Evolutionary conservation across 768 basidiomycete genomes (phyloP).

Genomic region (Tylopilus plumbeoviolaceoides): DNA sequence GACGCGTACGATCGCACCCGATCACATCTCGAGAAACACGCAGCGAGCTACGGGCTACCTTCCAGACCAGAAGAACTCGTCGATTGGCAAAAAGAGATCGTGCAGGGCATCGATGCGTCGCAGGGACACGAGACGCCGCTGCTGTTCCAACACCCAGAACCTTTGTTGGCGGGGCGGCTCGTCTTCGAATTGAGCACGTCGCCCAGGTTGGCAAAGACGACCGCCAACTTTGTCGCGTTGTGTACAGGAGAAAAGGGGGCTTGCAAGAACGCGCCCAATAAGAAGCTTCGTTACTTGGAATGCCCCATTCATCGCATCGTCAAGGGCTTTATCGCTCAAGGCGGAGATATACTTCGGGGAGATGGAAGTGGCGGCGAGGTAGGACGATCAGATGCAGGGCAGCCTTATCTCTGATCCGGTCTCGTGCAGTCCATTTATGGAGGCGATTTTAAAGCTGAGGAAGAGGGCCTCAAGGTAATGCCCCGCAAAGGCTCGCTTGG

Average conservation of each 20-base stretch:
- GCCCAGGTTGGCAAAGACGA: conserved; percentile 42
- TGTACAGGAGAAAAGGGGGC: conserved; percentile 42
- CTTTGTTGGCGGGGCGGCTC: conserved; percentile 40
- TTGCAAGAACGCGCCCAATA: conserved; percentile 45
- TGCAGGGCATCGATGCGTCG: conserved; percentile 39
- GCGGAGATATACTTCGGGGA: conserved; percentile 49
- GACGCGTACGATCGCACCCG: conserved; percentile 31
- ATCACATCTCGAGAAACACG: conserved; percentile 35
- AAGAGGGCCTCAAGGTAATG: conserved; percentile 42
- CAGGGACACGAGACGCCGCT: conserved; percentile 30
- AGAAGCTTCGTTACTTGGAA: conserved; percentile 40
- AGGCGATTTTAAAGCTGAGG: conserved; percentile 48
- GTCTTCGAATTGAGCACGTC: conserved; percentile 38
- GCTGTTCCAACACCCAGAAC: conserved; percentile 32
- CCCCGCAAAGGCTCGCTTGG: conserved; percentile 42
- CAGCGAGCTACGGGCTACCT: conserved; percentile 41
- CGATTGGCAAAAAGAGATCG: conserved; percentile 42
- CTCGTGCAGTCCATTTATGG: conserved; percentile 41
- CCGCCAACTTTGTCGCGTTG: conserved; percentile 45
- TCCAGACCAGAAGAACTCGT: conserved; percentile 35
- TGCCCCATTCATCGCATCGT: conserved; percentile 45
- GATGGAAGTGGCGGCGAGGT: conserved; percentile 57
- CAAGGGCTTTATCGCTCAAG: conserved; percentile 48
- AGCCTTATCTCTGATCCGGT: conserved; percentile 8
- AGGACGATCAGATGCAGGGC: conserved; percentile 11